Evolutionary conservation across 148 eudicot species (phyloP).

Genomic region (Simmondsia chinensis): DNA sequence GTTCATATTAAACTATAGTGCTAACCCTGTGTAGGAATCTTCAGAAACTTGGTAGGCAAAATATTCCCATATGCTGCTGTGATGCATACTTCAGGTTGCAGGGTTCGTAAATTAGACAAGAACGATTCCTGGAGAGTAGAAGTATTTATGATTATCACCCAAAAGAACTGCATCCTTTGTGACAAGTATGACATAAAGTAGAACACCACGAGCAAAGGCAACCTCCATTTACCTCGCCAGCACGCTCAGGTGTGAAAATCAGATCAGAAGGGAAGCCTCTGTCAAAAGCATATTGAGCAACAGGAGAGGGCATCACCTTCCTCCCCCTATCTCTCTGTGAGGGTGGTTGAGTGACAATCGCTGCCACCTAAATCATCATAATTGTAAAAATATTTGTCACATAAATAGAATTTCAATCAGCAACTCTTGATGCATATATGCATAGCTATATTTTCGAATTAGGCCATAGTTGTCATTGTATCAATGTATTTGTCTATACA

Average conservation of each 20-base stretch:
- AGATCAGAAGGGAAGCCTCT: slow-evolving; percentile 77
- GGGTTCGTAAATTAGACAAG: slow-evolving; percentile 52
- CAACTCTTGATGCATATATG: too few species aligned
- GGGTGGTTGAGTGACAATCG: slow-evolving; percentile 90
- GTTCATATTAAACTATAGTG: slow-evolving; percentile 2
- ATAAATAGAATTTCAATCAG: too few species aligned
- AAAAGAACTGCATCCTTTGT: neutral
- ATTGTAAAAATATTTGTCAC: neutral
- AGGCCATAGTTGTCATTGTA: too few species aligned
- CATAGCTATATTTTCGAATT: too few species aligned
- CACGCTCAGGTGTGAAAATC: slow-evolving; percentile 73
- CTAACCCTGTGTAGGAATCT: slow-evolving; percentile 83
- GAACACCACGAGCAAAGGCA: too few species aligned
- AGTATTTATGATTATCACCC: slow-evolving; percentile 4
- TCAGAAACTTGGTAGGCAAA: slow-evolving; percentile 70
- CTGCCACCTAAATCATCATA: slow-evolving; percentile 51
- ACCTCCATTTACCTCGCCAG: slow-evolving; percentile 55
- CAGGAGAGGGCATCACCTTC: slow-evolving; percentile 77
- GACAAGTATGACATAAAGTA: too few species aligned
- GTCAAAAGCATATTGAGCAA: slow-evolving; percentile 83
- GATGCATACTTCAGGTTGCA: slow-evolving; percentile 89
- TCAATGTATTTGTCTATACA: too few species aligned
- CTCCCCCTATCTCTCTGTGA: slow-evolving; percentile 69
- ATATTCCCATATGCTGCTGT: slow-evolving; percentile 98
- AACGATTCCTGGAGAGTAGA: slow-evolving; percentile 54